Evolutionary conservation across 1,284 basidiomycete species (phyloP).

Genomic region (Omphalotus olearius): DNA sequence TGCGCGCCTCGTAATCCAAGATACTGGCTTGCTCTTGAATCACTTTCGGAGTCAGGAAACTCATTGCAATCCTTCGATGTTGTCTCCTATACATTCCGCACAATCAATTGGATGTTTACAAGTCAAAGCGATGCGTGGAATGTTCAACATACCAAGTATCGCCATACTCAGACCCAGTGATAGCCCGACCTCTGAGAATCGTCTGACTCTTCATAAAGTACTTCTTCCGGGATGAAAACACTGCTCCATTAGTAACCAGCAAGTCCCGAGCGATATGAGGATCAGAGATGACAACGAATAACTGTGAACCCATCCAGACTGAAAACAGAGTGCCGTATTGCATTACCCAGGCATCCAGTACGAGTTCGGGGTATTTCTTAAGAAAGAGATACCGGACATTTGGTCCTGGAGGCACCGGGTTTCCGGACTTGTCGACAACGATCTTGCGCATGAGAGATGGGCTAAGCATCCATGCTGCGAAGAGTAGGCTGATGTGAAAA

Average conservation of each 20-base stretch:
- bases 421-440: background rate
- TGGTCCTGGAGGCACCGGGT: constrained; percentile 5
- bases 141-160: background rate
- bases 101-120: background rate
- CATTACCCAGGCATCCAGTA: constrained; percentile 32
- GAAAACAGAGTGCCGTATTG: constrained; percentile 31
- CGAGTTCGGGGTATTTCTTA: constrained; percentile 33
- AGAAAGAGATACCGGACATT: constrained; percentile 24
- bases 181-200: constrained; percentile 34
- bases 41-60: constrained; percentile 27
- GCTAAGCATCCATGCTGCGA: background rate
- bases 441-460: background rate
- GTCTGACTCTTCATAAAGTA: constrained; percentile 40
- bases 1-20: constrained; percentile 33
- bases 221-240: constrained; percentile 38
- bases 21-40: constrained; percentile 28
- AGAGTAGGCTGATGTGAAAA: no score
- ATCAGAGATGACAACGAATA: constrained; percentile 34
- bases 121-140: background rate
- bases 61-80: constrained; percentile 35
- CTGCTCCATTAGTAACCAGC: constrained; percentile 35
- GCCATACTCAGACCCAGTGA: constrained; percentile 35
- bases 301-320: constrained; percentile 35
- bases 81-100: constrained; percentile 38
- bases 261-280: constrained; percentile 34